Percentiles rank a stretch among this genome's conserved stretches.
These are phyloP conservation scores for Solanum aculeatissimum DNA, from an alignment of 305 asterid species.

Conservation along the genomic window DNA sequence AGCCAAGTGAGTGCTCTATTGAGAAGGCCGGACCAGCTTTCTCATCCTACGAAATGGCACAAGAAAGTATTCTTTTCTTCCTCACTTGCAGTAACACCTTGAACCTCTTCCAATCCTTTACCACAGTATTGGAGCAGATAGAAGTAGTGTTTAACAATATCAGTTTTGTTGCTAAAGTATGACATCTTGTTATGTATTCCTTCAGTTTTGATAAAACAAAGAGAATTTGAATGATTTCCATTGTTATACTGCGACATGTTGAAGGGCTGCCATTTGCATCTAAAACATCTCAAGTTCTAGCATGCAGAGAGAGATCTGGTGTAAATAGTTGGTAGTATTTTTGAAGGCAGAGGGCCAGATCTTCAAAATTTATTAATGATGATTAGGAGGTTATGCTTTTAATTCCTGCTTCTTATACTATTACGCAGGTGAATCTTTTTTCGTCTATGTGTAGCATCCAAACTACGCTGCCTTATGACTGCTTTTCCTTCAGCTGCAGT, in stretches of 20 bases:
- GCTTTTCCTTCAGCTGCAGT: background rate
- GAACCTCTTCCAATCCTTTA: background rate
- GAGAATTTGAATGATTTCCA: background rate
- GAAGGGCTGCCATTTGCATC: background rate
- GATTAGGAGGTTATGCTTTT: background rate
- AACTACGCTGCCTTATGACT: background rate
- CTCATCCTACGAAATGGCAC: background rate
- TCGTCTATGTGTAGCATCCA: background rate
- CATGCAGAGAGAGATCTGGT: background rate
- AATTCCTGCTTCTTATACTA: background rate
- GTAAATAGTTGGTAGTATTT: background rate
- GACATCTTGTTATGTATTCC: too few relatives aligned
- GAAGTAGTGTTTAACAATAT: too few relatives aligned
- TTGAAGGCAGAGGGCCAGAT: background rate
- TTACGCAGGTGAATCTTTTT: background rate
- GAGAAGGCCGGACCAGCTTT: background rate
- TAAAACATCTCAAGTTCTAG: background rate
- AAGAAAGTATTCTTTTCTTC: background rate
- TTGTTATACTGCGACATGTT: background rate
- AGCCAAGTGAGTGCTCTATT: background rate
- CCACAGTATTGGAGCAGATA: background rate
- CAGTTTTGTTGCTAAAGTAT: too few relatives aligned
- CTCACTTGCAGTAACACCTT: background rate
- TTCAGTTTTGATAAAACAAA: background rate
- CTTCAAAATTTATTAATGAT: background rate